phyloP scores from a whole-genome alignment of 1,284 basidiomycete species.

The Cronartium quercuum region DNA sequence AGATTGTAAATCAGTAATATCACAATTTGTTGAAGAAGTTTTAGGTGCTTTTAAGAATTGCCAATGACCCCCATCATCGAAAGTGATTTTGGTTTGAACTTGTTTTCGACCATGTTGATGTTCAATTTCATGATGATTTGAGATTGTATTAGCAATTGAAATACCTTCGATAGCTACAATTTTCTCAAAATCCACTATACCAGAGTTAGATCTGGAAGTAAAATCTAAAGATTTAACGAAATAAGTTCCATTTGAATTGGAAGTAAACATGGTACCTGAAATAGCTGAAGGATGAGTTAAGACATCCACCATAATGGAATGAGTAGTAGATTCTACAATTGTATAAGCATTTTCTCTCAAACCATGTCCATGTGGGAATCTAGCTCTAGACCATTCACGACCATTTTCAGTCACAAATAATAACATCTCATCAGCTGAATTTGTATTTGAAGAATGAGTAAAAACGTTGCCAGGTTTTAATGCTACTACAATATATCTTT shows the following conservation, averaged over 20 bases:
- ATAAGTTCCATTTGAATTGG: constrained; percentile 87
- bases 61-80: constrained; percentile 87
- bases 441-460: constrained; percentile 1
- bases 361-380: constrained; percentile 76
- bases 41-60: constrained; percentile 64
- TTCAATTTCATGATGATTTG: constrained; percentile 74
- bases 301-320: constrained; percentile 90
- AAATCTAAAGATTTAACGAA: constrained; percentile 86
- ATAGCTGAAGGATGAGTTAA: constrained; percentile 65
- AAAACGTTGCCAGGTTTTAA: constrained; percentile 53
- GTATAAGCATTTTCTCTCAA: constrained; percentile 88
- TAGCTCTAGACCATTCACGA: constrained; percentile 69
- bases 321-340: constrained; percentile 83
- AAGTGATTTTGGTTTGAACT: constrained; percentile 73
- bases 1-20: constrained; percentile 56
- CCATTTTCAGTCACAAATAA: constrained; percentile 79
- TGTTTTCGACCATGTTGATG: constrained; percentile 61
- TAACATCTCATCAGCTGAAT: constrained; percentile 62
- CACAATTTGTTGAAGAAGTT: constrained; percentile 61
- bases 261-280: constrained; percentile 86
- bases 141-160: constrained; percentile 78
- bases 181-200: constrained; percentile 89
- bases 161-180: constrained; percentile 88
- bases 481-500: constrained; percentile 82
- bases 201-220: constrained; percentile 78